Percentiles rank a stretch among this genome's conserved stretches.
Evolutionary conservation across 2,329 filamentous ascomycete species (phyloP).

Genomic region (Rugonectria rugulosa): DNA sequence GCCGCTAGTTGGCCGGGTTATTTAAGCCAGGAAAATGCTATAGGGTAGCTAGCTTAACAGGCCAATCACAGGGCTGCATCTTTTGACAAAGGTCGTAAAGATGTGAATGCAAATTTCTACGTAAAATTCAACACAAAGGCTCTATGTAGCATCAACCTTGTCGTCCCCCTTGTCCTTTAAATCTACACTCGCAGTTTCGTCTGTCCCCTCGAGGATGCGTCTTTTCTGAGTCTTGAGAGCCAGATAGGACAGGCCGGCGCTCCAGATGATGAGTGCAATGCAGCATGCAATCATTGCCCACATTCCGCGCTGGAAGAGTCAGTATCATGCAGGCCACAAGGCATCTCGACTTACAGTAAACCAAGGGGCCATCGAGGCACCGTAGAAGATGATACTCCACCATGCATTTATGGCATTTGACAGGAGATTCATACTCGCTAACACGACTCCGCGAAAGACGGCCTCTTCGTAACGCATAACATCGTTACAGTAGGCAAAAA

Average conservation of each 20-base stretch:
- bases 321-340: constrained; percentile 9
- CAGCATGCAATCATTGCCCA: constrained; percentile 75
- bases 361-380: constrained; percentile 70
- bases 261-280: constrained; percentile 68
- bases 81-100: too few relatives aligned
- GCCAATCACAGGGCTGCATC: too few relatives aligned
- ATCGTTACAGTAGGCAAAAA: constrained; percentile 80
- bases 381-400: constrained; percentile 78
- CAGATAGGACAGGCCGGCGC: constrained; percentile 56
- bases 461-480: constrained; percentile 70
- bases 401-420: constrained; percentile 75
- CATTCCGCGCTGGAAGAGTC: constrained; percentile 64
- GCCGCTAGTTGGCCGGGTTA: too few relatives aligned
- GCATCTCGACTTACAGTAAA: constrained; percentile 60
- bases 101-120: too few relatives aligned
- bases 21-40: too few relatives aligned
- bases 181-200: background rate
- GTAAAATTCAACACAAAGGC: too few relatives aligned
- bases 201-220: background rate
- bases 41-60: too few relatives aligned
- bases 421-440: constrained; percentile 75
- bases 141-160: too few relatives aligned
- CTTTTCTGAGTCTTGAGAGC: constrained; percentile 16
- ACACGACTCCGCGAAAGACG: constrained; percentile 69
- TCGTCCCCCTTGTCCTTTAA: background rate